Evolutionary conservation across 495 filamentous ascomycete species (phyloP).

Genomic region (Penicillium goetzii): DNA sequence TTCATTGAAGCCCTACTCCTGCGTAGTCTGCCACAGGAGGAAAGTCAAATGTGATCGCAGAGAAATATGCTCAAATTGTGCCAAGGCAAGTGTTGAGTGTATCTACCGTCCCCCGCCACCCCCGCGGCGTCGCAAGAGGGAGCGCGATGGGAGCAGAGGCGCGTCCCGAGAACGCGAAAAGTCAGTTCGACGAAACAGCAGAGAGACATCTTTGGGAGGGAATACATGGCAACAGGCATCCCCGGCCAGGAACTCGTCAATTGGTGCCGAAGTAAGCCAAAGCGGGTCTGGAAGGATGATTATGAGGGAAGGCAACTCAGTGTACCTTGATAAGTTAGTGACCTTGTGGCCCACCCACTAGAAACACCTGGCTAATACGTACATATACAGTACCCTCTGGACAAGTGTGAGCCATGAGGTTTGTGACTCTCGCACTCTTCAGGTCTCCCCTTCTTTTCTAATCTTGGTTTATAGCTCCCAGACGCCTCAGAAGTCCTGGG

Average conservation of each 20-base stretch:
- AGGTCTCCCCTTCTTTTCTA: not conserved
- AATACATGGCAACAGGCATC: not conserved
- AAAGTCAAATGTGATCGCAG: constrained; percentile 71
- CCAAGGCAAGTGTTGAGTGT: constrained; percentile 62
- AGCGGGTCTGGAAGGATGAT: constrained; percentile 38
- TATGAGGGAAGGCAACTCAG: constrained; percentile 42
- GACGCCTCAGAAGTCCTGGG: constrained; percentile 48
- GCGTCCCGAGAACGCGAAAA: constrained; percentile 40
- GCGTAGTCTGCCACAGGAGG: constrained; percentile 65
- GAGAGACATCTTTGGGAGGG: not conserved
- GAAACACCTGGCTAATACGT: not conserved
- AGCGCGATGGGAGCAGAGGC: constrained; percentile 45
- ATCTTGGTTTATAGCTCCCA: constrained; percentile 42
- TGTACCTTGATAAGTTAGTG: constrained; percentile 54
- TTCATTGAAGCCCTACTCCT: constrained; percentile 51
- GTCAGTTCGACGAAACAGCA: constrained; percentile 4
- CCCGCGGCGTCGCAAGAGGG: constrained; percentile 62
- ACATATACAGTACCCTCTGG: constrained; percentile 47
- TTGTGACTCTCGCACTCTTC: constrained; percentile 8
- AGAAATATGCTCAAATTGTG: constrained; percentile 67
- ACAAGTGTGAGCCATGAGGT: constrained; percentile 57
- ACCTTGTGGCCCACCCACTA: not conserved
- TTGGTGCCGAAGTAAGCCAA: constrained; percentile 4
- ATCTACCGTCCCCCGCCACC: constrained; percentile 61
- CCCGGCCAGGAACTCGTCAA: not conserved